These are phyloP conservation scores for Chamaecyparis obtusa DNA, from an alignment of 75 land plant genomes.

Conservation along the genomic window DNA sequence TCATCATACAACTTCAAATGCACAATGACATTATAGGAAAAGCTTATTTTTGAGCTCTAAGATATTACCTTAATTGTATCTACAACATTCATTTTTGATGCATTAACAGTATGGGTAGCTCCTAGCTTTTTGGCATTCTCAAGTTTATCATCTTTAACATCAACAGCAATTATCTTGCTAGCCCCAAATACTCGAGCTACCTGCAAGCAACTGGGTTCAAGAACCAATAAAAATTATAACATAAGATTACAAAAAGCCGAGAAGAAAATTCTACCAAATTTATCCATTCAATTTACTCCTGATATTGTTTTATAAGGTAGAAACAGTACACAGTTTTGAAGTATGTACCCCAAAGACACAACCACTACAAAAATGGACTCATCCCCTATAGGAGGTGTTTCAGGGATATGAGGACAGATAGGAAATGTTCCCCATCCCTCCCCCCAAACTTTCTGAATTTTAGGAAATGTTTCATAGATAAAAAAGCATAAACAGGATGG, in stretches of 20 bases:
- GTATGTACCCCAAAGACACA: too few relatives aligned
- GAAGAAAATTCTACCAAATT: background rate
- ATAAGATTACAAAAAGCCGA: background rate
- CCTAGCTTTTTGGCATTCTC: constrained; percentile 79
- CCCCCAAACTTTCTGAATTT: too few relatives aligned
- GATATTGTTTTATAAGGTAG: background rate
- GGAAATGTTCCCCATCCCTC: too few relatives aligned
- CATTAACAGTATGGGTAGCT: constrained; percentile 91
- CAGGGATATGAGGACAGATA: too few relatives aligned
- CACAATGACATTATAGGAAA: background rate
- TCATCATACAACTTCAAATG: background rate
- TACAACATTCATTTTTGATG: constrained; percentile 58
- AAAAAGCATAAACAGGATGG: too few relatives aligned
- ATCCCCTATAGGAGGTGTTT: too few relatives aligned
- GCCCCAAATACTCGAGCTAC: constrained; percentile 93
- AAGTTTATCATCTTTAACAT: constrained; percentile 84
- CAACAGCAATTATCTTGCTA: constrained; percentile 88
- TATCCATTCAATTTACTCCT: background rate
- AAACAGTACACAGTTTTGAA: background rate
- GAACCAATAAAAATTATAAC: constrained; percentile 7
- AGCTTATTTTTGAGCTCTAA: background rate
- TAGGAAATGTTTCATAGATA: too few relatives aligned
- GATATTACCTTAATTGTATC: constrained; percentile 66
- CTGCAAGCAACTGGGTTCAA: constrained; percentile 85
- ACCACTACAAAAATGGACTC: too few relatives aligned